Percentiles rank a stretch among this genome's conserved stretches.
Evolutionary conservation across 495 filamentous ascomycete genomes (phyloP).

Genomic region (Durotheca rogersii): DNA sequence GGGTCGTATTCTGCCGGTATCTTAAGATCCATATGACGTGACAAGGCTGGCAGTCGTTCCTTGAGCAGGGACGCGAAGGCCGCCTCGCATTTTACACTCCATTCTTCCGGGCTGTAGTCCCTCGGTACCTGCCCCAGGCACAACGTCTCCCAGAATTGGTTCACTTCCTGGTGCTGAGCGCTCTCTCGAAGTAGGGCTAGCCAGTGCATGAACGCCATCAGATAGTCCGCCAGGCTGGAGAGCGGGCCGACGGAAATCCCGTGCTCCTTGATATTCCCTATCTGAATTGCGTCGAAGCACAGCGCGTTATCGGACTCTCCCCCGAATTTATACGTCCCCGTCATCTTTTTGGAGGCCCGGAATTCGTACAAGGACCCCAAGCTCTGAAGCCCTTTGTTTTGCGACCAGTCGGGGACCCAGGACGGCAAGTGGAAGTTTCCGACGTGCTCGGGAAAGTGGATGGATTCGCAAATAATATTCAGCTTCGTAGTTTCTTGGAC

Average conservation of each 20-base stretch:
- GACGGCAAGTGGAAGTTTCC: constrained; percentile 37
- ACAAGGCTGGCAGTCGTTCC: constrained; percentile 22
- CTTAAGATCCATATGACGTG: constrained; percentile 22
- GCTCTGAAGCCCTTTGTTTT: constrained; percentile 13
- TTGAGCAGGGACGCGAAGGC: constrained; percentile 29
- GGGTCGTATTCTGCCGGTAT: constrained; percentile 2
- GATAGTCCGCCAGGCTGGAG: constrained; percentile 19
- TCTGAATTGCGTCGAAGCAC: constrained; percentile 20
- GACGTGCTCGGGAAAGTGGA: constrained; percentile 65
- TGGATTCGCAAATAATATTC: constrained; percentile 62
- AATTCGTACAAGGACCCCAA: constrained; percentile 25
- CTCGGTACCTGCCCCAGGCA: constrained; percentile 21
- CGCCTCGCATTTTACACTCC: constrained; percentile 23
- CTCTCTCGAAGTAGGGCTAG: constrained; percentile 22
- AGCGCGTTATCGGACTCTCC: constrained; percentile 19
- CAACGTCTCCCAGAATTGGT: constrained; percentile 32
- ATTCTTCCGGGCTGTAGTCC: not conserved
- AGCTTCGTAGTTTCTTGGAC: constrained; percentile 30
- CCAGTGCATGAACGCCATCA: constrained; percentile 38
- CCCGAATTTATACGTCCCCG: too few relatives aligned
- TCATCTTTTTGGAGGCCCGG: constrained; percentile 21
- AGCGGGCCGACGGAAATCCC: constrained; percentile 28
- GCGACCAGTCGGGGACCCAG: constrained; percentile 40
- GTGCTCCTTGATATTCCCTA: constrained; percentile 24
- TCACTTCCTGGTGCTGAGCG: not conserved